Evolutionary conservation across 768 basidiomycete genomes (phyloP).

Genomic region (Mycena albidolilacea): DNA sequence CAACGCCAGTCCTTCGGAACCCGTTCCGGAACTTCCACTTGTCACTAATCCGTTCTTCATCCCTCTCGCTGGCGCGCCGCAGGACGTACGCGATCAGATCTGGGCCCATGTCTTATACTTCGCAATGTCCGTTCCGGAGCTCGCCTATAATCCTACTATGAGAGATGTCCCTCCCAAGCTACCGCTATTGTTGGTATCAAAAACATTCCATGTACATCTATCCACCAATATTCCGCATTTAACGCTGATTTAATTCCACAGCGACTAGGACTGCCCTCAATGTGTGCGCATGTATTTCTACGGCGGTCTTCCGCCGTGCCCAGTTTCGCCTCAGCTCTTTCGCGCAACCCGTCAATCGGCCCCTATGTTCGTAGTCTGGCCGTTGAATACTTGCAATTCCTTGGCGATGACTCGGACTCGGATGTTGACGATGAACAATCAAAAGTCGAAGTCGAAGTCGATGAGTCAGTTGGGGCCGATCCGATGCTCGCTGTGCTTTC

Average conservation of each 20-base stretch:
- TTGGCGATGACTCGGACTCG: background rate
- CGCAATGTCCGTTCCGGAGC: conserved; percentile 16
- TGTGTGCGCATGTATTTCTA: background rate
- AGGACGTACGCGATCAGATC: background rate
- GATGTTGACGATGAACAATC: background rate
- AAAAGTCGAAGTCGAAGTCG: background rate
- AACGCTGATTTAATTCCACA: background rate
- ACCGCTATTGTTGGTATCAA: conserved; percentile 13
- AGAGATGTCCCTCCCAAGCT: background rate
- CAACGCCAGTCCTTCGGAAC: too few species aligned
- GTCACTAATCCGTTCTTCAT: conserved; percentile 8
- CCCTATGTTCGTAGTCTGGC: background rate
- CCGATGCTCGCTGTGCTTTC: conserved; percentile 4
- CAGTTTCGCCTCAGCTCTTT: background rate
- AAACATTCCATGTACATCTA: conserved; percentile 3
- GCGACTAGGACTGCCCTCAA: conserved; percentile 20
- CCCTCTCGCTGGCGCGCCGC: conserved; percentile 5
- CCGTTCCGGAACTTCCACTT: background rate
- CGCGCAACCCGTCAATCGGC: background rate
- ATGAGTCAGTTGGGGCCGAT: too few species aligned
- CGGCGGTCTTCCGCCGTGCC: too few species aligned
- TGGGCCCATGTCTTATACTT: conserved; percentile 28
- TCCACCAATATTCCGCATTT: background rate
- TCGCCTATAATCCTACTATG: background rate
- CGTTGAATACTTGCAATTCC: background rate